Evolutionary conservation across 306 rosid genomes (phyloP).

Genomic region (Amphicarpaea edgeworthii): DNA sequence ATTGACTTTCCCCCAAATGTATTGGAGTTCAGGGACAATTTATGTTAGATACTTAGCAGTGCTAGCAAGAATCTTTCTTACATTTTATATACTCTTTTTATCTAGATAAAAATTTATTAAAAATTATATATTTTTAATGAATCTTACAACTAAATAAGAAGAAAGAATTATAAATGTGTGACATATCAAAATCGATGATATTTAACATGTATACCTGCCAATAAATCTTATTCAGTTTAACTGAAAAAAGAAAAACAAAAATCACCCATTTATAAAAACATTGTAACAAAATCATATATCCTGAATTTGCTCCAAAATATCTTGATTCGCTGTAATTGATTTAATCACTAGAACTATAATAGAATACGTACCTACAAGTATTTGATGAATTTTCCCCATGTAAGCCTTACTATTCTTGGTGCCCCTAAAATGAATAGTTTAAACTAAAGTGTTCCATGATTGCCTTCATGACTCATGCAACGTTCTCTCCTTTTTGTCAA

Average conservation of each 20-base stretch:
- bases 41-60: too few relatives aligned
- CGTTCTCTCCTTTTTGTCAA: neutral
- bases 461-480: neutral
- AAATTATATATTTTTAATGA: too few relatives aligned
- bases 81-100: too few relatives aligned
- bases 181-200: too few relatives aligned
- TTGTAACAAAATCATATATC: neutral
- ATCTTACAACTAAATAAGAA: too few relatives aligned
- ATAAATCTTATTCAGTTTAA: neutral
- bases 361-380: neutral
- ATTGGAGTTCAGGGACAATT: too few relatives aligned
- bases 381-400: neutral
- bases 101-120: too few relatives aligned
- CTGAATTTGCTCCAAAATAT: neutral
- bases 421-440: neutral
- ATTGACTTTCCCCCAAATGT: too few relatives aligned
- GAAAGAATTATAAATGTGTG: too few relatives aligned
- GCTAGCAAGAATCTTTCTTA: too few relatives aligned
- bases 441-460: neutral
- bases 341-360: neutral
- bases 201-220: neutral
- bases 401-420: neutral
- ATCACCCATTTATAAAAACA: neutral
- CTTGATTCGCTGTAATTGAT: neutral
- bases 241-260: neutral